Base-by-base conservation (phyloP, 768 basidiomycete genomes). In the Suillus luteus region DNA sequence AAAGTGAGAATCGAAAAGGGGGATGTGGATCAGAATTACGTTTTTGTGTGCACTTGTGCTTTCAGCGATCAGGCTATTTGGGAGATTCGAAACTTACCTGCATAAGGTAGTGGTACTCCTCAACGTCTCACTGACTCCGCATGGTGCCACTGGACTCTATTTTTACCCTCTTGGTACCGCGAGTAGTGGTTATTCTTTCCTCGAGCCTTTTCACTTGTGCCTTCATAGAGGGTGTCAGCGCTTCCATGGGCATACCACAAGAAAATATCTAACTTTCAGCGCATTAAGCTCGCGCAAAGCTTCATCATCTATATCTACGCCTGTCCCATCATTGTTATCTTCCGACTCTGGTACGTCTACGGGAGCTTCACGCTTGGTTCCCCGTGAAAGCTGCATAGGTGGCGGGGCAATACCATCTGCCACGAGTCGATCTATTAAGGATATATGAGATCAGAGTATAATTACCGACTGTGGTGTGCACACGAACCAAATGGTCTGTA, bases 51-150 rank as follows among this genome's bases (percentile, higher is more conserved):
- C 9, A 17, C 38, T 40, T 24, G 15, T 38, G 37, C 55, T 38
- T 24, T 57, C 37, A 57, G 22, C 22, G 37, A 22, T 24, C 22
- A 24, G 14, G 37, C 55, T 40, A 57, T 57, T 17, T 9, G 38
- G 22, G 55, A 40, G 9, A 38, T 22, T 38, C n/a, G 19, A 40
- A 27, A n/a, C 37, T 40, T 40, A 57, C 37, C 31, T 40, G n/a
- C 14, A 57, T 40, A 57, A 19, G 52, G 52, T 54, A 54, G 27
- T 54, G 31, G 24, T 11, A 11, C 55, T 11, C 15, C 15, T 69
- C 75, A 76, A 70, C 73, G 66, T 72, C 17, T 52, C 73, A 68
- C 64, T 69, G 67, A 63, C 65, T 38, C 74, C 69, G 68, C 70
- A 66, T 60, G 55, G 61, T 62, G 48, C 57, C 55, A 19, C n/a